Evolutionary conservation across 768 basidiomycete species (phyloP).

Genomic region (Asterophora parasitica): DNA sequence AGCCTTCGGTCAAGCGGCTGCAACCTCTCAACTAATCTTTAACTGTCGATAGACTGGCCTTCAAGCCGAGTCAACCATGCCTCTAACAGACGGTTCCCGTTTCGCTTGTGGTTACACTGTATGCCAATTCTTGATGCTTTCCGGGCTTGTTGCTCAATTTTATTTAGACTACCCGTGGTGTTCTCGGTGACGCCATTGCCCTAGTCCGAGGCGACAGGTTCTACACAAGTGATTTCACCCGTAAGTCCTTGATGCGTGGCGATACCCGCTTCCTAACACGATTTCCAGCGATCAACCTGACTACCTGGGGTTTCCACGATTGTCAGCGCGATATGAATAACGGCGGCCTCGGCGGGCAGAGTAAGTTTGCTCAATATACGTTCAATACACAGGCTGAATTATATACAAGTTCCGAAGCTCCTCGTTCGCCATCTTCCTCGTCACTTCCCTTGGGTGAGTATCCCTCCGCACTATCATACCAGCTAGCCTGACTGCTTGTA

Average conservation of each 20-base stretch:
- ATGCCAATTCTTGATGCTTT: background rate
- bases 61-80: conserved; percentile 26
- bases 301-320: conserved; percentile 50
- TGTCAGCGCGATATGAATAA: conserved; percentile 34
- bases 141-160: background rate
- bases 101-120: conserved; percentile 27
- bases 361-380: background rate
- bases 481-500: background rate
- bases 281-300: conserved; percentile 36
- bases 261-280: background rate
- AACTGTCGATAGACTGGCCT: conserved; percentile 18
- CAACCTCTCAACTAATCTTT: background rate
- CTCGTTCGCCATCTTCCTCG: conserved; percentile 18
- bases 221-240: conserved; percentile 47
- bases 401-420: conserved; percentile 15
- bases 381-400: too few species aligned
- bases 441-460: conserved; percentile 16
- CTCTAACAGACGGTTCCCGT: conserved; percentile 20
- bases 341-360: conserved; percentile 21
- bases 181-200: conserved; percentile 49
- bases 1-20: too few species aligned
- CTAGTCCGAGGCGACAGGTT: conserved; percentile 50
- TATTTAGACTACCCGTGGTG: conserved; percentile 37
- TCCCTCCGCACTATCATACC: background rate
- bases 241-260: conserved; percentile 17